Evolutionary conservation across 768 basidiomycete genomes (phyloP).

Genomic region (Mycena olivaceomarginata): DNA sequence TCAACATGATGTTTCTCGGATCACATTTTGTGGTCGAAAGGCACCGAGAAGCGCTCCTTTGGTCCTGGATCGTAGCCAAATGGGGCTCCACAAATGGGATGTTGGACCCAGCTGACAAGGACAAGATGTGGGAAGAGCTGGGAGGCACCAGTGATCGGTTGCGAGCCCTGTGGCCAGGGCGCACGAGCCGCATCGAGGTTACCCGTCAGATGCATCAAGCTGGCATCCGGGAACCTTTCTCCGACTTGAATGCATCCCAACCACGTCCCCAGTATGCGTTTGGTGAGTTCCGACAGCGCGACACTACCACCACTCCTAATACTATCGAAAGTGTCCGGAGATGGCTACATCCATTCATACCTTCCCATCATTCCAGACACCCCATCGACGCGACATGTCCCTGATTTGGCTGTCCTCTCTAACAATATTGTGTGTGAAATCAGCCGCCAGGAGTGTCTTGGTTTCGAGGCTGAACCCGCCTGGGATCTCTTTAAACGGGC

Average conservation of each 20-base stretch:
- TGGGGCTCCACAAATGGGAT: constrained; percentile 44
- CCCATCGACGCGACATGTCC: constrained; percentile 8
- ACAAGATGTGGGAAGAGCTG: constrained; percentile 55
- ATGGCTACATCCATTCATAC: constrained; percentile 24
- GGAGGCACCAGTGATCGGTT: constrained; percentile 48
- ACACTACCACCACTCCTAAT: neutral
- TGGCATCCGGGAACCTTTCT: constrained; percentile 27
- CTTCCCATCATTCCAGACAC: constrained; percentile 18
- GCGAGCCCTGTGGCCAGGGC: constrained; percentile 27
- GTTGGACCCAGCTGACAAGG: constrained; percentile 31
- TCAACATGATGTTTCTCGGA: constrained; percentile 55
- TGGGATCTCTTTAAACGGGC: constrained; percentile 24
- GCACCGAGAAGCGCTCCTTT: constrained; percentile 58
- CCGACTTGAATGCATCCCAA: constrained; percentile 13
- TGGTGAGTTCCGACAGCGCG: constrained; percentile 4
- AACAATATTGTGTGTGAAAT: constrained; percentile 16
- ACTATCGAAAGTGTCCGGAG: constrained; percentile 20
- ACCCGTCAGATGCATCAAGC: constrained; percentile 6
- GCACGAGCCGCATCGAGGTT: constrained; percentile 31
- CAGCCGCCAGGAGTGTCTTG: constrained; percentile 16
- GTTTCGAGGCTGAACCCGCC: neutral
- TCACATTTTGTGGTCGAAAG: constrained; percentile 57
- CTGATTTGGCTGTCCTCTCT: constrained; percentile 20
- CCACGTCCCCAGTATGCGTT: constrained; percentile 15
- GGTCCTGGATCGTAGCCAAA: constrained; percentile 58